Evolutionary conservation across 495 filamentous ascomycete species (phyloP).

Genomic region (Antarctomyces pellizariae): DNA sequence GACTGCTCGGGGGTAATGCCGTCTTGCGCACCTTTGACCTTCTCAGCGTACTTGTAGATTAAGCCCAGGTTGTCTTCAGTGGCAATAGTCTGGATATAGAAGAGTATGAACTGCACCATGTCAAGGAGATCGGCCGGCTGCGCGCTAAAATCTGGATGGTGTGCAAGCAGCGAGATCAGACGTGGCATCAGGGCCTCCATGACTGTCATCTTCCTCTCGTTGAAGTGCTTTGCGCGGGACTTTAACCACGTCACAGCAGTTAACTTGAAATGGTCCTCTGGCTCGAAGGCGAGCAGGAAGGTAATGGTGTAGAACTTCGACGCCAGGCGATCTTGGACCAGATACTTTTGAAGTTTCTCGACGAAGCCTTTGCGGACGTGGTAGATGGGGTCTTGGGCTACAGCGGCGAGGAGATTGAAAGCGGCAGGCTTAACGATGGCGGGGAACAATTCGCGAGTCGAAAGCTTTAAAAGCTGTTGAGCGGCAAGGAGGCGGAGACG

Average conservation of each 20-base stretch:
- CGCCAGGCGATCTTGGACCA: conserved; percentile 40
- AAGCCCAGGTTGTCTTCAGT: conserved; percentile 68
- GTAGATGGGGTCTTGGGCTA: conserved; percentile 53
- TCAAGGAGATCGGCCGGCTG: conserved; percentile 48
- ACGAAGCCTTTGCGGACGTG: conserved; percentile 60
- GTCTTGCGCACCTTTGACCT: conserved; percentile 76
- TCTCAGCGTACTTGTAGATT: conserved; percentile 80
- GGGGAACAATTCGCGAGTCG: conserved; percentile 48
- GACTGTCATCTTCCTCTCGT: conserved; percentile 28
- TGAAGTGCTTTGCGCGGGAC: conserved; percentile 37
- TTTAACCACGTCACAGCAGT: conserved; percentile 73
- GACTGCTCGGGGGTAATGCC: conserved; percentile 33
- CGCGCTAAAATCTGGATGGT: conserved; percentile 75
- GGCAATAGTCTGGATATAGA: conserved; percentile 64
- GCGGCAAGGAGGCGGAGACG: conserved; percentile 64
- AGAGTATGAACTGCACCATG: conserved; percentile 66
- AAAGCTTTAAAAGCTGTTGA: conserved; percentile 64
- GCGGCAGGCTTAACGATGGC: conserved; percentile 40
- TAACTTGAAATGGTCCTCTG: conserved; percentile 36
- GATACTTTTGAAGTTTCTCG: conserved; percentile 67
- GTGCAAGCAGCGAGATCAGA: conserved; percentile 67
- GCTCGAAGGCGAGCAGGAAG: conserved; percentile 82
- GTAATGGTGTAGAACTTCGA: conserved; percentile 67
- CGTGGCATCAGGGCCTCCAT: conserved; percentile 76
- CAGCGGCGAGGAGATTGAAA: conserved; percentile 59